Conservation (phyloP, 768 basidiomycete species). For the Saitozyma podzolica region DNA sequence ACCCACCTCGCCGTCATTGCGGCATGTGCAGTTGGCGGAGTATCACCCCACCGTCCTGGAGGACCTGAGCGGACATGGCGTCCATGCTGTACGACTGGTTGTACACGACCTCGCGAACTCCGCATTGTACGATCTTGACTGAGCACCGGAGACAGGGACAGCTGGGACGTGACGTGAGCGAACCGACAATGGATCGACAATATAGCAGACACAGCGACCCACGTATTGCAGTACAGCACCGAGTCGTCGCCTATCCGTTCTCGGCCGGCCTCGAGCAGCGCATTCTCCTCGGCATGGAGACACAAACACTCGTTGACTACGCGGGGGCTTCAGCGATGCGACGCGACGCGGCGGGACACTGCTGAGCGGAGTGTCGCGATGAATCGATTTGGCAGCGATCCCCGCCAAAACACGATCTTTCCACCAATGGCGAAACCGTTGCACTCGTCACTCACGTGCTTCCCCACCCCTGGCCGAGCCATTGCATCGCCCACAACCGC, state of each 20-base stretch:
- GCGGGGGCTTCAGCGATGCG: constrained; percentile 13
- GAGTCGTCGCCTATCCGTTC: constrained; percentile 72
- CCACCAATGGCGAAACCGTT: too few species aligned
- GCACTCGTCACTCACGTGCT: constrained; percentile 40
- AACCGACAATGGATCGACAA: not conserved
- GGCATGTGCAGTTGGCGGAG: constrained; percentile 62
- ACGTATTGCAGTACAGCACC: constrained; percentile 99
- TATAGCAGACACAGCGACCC: constrained; percentile 43
- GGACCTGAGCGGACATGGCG: constrained; percentile 73
- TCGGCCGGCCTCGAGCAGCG: constrained; percentile 86
- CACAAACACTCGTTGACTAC: constrained; percentile 78
- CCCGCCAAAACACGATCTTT: not conserved
- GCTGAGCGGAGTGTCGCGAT: constrained; percentile 4
- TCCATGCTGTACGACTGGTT: constrained; percentile 97
- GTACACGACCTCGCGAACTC: constrained; percentile 88
- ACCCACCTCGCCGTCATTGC: not conserved
- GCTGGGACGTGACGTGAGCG: constrained; percentile 55
- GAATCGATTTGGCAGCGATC: not conserved
- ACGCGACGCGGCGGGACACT: too few species aligned
- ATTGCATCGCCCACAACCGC: constrained; percentile 80
- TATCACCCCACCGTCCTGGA: constrained; percentile 78
- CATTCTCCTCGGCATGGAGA: constrained; percentile 97
- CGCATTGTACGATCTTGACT: constrained; percentile 94
- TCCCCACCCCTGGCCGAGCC: constrained; percentile 57
- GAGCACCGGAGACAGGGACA: constrained; percentile 97